A percentile compares a stretch with the other conserved stretches of the same genome.
phyloP scores from a whole-genome alignment of 2,329 filamentous ascomycete genomes.

The Botrytis medusae region DNA sequence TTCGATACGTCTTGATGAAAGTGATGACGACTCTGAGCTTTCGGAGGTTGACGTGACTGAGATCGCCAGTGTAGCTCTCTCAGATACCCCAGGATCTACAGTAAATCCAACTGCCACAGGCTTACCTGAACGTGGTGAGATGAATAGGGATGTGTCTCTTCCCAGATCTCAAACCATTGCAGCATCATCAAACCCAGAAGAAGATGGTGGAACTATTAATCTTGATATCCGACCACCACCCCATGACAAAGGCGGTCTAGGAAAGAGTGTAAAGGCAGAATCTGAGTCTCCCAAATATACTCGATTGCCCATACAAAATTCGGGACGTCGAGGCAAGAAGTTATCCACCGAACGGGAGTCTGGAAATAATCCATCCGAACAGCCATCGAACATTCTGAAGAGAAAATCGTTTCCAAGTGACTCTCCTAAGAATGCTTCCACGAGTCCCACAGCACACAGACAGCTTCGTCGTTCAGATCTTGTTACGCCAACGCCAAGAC shows the following conservation, averaged over 20 bases:
- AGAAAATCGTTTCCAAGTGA: slow-evolving; percentile 1
- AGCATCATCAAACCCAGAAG: not conserved
- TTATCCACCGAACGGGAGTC: not conserved
- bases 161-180: not conserved
- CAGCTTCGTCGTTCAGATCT: not conserved
- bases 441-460: not conserved
- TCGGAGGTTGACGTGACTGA: not conserved
- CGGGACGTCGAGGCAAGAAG: not conserved
- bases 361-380: not conserved
- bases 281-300: not conserved
- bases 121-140: not conserved
- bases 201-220: not conserved
- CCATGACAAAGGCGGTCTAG: too few relatives aligned
- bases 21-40: slow-evolving; percentile 2
- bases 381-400: not conserved
- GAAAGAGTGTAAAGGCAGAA: not conserved
- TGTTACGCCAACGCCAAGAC: not conserved
- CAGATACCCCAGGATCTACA: slow-evolving; percentile 2
- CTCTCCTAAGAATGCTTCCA: not conserved
- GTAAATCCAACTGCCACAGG: not conserved
- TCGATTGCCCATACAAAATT: not conserved
- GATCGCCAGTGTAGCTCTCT: slow-evolving; percentile 4
- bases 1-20: not conserved
- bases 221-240: not conserved
- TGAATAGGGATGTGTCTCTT: not conserved